A percentile compares a stretch with the other conserved stretches of the same genome.
phyloP scores from a whole-genome alignment of 768 basidiomycete genomes.

The Strobilomyces dryophilus region DNA sequence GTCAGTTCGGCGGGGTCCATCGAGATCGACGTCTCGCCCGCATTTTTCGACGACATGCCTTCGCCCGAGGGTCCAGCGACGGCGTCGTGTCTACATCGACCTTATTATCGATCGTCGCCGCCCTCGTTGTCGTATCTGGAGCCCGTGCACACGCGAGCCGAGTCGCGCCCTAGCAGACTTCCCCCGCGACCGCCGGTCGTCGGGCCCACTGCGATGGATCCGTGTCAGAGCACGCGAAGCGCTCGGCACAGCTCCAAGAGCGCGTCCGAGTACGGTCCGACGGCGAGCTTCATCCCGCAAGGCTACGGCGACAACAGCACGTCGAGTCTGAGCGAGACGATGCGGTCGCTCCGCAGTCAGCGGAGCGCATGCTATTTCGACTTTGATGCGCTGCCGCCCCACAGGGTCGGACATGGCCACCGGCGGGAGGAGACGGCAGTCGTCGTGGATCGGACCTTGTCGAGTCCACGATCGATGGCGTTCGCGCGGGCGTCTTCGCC shows the following conservation, averaged over 20 bases:
- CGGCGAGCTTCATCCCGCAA: constrained; percentile 27
- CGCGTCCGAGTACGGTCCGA: constrained; percentile 21
- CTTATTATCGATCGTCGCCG: constrained; percentile 21
- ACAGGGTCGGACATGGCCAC: neutral
- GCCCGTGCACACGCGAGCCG: constrained; percentile 13
- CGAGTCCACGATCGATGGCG: neutral
- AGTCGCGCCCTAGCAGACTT: neutral
- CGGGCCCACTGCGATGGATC: neutral
- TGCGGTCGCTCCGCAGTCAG: constrained; percentile 14
- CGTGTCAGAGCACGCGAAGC: constrained; percentile 1
- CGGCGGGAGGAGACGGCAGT: too few relatives aligned
- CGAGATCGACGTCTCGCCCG: constrained; percentile 39
- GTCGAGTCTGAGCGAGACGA: constrained; percentile 4
- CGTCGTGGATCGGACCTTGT: neutral
- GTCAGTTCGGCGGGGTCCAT: constrained; percentile 11
- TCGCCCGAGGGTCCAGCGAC: constrained; percentile 44
- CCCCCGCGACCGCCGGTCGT: neutral
- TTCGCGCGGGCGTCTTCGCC: neutral
- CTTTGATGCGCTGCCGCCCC: constrained; percentile 25
- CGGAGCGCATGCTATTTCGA: constrained; percentile 22
- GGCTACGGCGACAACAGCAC: constrained; percentile 8
- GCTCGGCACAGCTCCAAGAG: neutral
- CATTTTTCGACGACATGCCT: constrained; percentile 41
- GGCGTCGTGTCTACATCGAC: constrained; percentile 33
- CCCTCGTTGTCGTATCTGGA: constrained; percentile 19